A percentile compares a stretch with the other conserved stretches of the same genome.
Evolutionary conservation across 495 filamentous ascomycete species (phyloP).

Genomic region (Amniculicola lignicola): DNA sequence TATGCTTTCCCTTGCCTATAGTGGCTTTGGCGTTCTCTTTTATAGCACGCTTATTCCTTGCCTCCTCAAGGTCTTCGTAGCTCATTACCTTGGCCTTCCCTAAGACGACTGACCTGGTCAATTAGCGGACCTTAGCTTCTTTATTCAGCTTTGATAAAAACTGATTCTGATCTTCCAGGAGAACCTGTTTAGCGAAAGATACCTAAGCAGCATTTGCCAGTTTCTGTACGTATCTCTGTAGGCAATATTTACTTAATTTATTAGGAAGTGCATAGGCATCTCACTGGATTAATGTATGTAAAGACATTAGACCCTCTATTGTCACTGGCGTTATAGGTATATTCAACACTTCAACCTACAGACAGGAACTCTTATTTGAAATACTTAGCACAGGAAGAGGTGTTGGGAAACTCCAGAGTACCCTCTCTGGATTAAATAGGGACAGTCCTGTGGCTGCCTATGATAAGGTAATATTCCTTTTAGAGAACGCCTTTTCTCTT

Average conservation of each 20-base stretch:
- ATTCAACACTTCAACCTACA: not conserved
- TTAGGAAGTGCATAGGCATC: not conserved
- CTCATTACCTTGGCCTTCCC: constrained; percentile 2
- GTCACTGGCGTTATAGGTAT: constrained; percentile 1
- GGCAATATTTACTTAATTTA: too few relatives aligned
- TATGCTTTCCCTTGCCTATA: not conserved
- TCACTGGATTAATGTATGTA: not conserved
- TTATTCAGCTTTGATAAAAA: constrained; percentile 1
- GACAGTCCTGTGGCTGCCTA: too few relatives aligned
- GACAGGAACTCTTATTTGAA: not conserved
- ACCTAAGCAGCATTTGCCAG: not conserved
- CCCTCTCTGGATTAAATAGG: too few relatives aligned
- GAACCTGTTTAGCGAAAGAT: not conserved
- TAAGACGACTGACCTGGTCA: not conserved
- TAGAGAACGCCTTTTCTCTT: too few relatives aligned
- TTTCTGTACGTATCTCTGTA: not conserved
- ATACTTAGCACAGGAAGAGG: too few relatives aligned
- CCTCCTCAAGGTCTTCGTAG: constrained; percentile 1
- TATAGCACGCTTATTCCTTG: not conserved
- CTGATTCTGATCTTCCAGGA: not conserved
- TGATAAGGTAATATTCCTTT: too few relatives aligned
- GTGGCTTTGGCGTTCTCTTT: not conserved
- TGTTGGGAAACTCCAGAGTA: too few relatives aligned
- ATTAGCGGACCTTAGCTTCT: not conserved
- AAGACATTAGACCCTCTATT: not conserved